These are phyloP conservation scores for Moesziomyces aphidis DNA, from an alignment of 1,284 basidiomycete genomes.

Conservation along the genomic window DNA sequence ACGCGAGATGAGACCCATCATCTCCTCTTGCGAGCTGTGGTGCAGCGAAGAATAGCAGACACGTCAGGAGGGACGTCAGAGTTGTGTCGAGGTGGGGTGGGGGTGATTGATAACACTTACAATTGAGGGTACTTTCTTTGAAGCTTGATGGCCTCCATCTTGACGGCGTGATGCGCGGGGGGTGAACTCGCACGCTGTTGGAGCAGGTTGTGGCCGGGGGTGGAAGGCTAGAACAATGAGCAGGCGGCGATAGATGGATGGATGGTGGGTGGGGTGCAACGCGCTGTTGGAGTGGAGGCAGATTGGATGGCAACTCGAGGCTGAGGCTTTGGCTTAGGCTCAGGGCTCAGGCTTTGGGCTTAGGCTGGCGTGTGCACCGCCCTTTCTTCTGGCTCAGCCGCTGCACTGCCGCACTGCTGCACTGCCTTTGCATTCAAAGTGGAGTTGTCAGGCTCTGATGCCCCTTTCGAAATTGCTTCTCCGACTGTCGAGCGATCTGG, in stretches of 20 bases:
- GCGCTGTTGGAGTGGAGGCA: not conserved
- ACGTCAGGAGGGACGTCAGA: too few relatives aligned
- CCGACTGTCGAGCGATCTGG: not conserved
- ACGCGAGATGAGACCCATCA: constrained; percentile 64
- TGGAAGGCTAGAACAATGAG: not conserved
- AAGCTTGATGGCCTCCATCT: constrained; percentile 84
- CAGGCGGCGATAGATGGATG: constrained; percentile 1
- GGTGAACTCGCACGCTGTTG: not conserved
- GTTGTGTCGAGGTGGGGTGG: too few relatives aligned
- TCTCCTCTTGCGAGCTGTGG: constrained; percentile 66
- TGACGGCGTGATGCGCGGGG: constrained; percentile 8
- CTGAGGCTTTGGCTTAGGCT: too few relatives aligned
- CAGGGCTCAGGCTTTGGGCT: too few relatives aligned
- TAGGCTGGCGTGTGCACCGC: not conserved
- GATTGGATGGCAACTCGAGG: not conserved
- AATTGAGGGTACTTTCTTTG: constrained; percentile 95
- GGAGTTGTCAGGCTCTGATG: not conserved
- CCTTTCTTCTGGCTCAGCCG: constrained; percentile 1
- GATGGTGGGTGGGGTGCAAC: not conserved
- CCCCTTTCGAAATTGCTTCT: not conserved
- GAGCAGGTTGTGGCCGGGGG: not conserved
- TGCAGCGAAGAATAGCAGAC: too few relatives aligned
- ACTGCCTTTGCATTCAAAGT: not conserved
- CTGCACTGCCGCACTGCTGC: too few relatives aligned
- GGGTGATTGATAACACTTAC: constrained; percentile 72